phyloP scores from a whole-genome alignment of 2,329 filamentous ascomycete species.

The Pseudogymnoascus sp. region DNA sequence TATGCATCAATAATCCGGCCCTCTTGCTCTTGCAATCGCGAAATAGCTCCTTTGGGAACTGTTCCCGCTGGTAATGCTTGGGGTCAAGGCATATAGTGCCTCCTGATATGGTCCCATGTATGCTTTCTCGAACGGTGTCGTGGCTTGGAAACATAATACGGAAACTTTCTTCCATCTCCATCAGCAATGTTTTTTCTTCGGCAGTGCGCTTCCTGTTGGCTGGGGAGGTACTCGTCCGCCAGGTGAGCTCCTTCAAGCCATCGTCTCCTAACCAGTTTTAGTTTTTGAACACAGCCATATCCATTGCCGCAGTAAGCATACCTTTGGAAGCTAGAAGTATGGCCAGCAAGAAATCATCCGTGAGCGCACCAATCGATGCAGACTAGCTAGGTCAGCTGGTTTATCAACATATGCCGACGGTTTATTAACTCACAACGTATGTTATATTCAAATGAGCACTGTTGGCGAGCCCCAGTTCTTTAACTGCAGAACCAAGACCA shows the following conservation, averaged over 20 bases:
- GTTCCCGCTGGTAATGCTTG: conserved; percentile 60
- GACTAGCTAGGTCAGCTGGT: conserved; percentile 38
- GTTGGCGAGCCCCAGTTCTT: conserved; percentile 52
- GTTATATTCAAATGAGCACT: conserved; percentile 56
- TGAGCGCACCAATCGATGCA: conserved; percentile 74
- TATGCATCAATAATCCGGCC: conserved; percentile 73
- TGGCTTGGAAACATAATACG: conserved; percentile 75
- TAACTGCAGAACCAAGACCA: conserved; percentile 62
- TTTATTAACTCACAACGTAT: conserved; percentile 49
- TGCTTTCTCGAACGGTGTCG: conserved; percentile 58
- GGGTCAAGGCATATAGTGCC: conserved; percentile 76
- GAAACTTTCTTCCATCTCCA: conserved; percentile 41
- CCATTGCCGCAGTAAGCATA: conserved; percentile 18
- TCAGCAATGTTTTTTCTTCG: conserved; percentile 19
- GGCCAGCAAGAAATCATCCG: conserved; percentile 53
- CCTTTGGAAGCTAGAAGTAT: conserved; percentile 53
- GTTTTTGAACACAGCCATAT: neutral
- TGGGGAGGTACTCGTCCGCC: conserved; percentile 26
- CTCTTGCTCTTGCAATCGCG: conserved; percentile 68
- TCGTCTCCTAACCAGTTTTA: conserved; percentile 34
- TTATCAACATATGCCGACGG: neutral
- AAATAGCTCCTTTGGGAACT: conserved; percentile 65
- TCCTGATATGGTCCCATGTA: conserved; percentile 55
- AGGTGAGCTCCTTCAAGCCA: conserved; percentile 35
- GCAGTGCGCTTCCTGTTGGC: conserved; percentile 13